A percentile compares a stretch with the other conserved stretches of the same genome.
phyloP scores from a whole-genome alignment of 345 rosid genomes.

The Euphorbia lathyris region DNA sequence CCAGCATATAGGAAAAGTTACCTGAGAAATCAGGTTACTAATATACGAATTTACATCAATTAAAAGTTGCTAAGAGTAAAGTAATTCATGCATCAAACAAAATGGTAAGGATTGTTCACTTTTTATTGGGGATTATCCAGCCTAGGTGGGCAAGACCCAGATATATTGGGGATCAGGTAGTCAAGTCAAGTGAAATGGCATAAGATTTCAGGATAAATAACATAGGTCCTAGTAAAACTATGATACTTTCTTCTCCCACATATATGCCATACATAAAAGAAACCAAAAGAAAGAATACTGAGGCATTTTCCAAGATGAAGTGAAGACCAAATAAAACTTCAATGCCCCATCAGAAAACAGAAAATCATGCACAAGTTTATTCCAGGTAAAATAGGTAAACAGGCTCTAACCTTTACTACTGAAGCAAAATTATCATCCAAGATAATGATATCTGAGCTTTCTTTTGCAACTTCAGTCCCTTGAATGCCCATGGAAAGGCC shows the following conservation, averaged over 20 bases:
- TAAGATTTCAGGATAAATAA: too few species aligned
- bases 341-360: background rate
- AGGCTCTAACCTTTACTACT: constrained; percentile 78
- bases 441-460: constrained; percentile 91
- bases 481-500: constrained; percentile 97
- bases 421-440: constrained; percentile 96
- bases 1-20: too few species aligned
- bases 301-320: background rate
- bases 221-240: too few species aligned
- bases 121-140: background rate
- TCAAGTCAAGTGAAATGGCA: too few species aligned
- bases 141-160: background rate
- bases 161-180: too few species aligned
- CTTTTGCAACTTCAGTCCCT: constrained; percentile 98
- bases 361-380: background rate
- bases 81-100: background rate
- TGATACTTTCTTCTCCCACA: too few species aligned
- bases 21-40: too few species aligned
- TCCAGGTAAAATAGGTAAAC: background rate
- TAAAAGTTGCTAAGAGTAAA: too few species aligned
- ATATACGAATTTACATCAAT: background rate
- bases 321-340: background rate
- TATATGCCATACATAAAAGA: too few species aligned
- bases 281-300: background rate
- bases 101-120: background rate